Evolutionary conservation across 192 early-diverging fungal genomes (phyloP).

Genomic region (Physocladia obscura): DNA sequence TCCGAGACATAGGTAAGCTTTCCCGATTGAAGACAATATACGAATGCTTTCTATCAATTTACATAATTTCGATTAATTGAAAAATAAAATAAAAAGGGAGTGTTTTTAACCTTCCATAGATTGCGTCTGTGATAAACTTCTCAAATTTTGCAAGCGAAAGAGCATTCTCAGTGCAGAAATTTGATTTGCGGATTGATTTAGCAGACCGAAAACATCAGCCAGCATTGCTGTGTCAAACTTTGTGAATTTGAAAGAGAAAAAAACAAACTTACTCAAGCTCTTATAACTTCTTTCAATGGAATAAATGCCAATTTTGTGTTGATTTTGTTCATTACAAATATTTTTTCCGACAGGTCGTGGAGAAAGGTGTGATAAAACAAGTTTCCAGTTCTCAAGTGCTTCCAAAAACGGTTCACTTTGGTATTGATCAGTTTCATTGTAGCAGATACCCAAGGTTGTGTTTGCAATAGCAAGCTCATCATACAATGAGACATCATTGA

Average conservation of each 20-base stretch:
- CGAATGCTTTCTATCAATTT: constrained; percentile 44
- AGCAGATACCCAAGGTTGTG: constrained; percentile 56
- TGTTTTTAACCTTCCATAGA: neutral
- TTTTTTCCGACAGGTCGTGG: constrained; percentile 29
- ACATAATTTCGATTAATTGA: neutral
- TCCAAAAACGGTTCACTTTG: constrained; percentile 46
- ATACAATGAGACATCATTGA: constrained; percentile 41
- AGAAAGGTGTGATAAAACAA: constrained; percentile 46
- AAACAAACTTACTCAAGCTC: too few species aligned
- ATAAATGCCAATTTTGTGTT: too few species aligned
- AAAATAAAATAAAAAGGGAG: neutral
- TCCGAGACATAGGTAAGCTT: constrained; percentile 62
- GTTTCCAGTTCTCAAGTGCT: constrained; percentile 63
- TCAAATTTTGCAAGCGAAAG: constrained; percentile 46
- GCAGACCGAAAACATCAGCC: constrained; percentile 60
- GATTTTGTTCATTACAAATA: too few species aligned
- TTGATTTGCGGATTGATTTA: constrained; percentile 53
- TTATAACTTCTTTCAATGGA: too few species aligned
- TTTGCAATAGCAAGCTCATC: constrained; percentile 63
- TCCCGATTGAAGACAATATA: constrained; percentile 51
- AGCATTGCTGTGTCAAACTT: constrained; percentile 38
- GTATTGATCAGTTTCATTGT: constrained; percentile 35
- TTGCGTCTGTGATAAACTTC: constrained; percentile 35
- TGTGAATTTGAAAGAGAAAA: constrained; percentile 5
- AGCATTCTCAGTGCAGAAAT: constrained; percentile 57